Conservation (phyloP, 2,329 filamentous ascomycete species). For the Neoascochyta sp. region DNA sequence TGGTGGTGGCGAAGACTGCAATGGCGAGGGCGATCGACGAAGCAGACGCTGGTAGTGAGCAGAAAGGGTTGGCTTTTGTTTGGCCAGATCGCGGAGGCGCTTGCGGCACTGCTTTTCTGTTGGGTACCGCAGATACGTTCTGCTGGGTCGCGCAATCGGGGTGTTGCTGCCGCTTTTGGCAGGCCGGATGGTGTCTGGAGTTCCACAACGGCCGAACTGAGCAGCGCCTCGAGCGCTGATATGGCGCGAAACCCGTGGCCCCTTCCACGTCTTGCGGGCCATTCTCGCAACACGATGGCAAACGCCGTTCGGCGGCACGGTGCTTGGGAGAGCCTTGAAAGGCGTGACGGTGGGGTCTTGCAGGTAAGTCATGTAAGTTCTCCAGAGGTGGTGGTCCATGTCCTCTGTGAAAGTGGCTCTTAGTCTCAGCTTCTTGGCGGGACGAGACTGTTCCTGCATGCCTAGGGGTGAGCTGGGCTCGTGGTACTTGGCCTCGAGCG, state of each 20-base stretch:
- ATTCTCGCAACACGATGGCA: constrained; percentile 61
- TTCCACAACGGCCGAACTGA: constrained; percentile 30
- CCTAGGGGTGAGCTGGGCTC: constrained; percentile 33
- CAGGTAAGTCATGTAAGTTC: constrained; percentile 63
- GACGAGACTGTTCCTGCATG: constrained; percentile 21
- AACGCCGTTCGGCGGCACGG: constrained; percentile 60
- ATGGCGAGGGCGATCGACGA: constrained; percentile 58
- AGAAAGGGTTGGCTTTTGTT: constrained; percentile 58
- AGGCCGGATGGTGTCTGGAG: constrained; percentile 45
- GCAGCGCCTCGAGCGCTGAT: constrained; percentile 14
- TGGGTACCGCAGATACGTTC: constrained; percentile 50
- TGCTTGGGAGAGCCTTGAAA: constrained; percentile 64
- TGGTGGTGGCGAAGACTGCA: constrained; percentile 41
- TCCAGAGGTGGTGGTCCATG: constrained; percentile 65
- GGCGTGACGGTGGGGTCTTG: constrained; percentile 63
- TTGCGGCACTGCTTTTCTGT: constrained; percentile 57
- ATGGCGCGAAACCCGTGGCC: constrained; percentile 37
- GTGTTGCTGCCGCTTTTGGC: constrained; percentile 47
- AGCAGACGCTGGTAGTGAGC: constrained; percentile 63
- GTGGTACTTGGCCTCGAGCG: constrained; percentile 26
- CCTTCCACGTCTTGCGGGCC: constrained; percentile 59
- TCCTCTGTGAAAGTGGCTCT: constrained; percentile 55
- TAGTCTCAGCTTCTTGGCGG: constrained; percentile 43
- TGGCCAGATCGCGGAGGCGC: constrained; percentile 58
- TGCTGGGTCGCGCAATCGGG: constrained; percentile 41